Percentiles rank a stretch among this genome's conserved stretches.
These are phyloP conservation scores for Sechiopsis laciniata DNA, from an alignment of 306 rosid species.

Conservation along the genomic window DNA sequence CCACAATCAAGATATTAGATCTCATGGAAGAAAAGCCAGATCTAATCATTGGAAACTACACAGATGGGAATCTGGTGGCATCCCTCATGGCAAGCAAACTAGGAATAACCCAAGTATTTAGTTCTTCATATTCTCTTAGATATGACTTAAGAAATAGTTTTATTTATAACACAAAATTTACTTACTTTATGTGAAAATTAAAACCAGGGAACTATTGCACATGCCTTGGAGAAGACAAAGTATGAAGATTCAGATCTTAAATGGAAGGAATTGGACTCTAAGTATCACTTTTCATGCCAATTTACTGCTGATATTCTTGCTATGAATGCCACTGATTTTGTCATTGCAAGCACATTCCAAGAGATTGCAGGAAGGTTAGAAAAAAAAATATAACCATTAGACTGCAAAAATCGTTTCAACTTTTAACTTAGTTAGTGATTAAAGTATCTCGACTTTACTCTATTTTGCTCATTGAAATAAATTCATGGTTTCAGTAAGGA, in stretches of 20 bases:
- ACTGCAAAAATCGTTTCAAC: not conserved
- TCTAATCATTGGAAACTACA: slow-evolving; percentile 79
- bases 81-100: slow-evolving; percentile 80
- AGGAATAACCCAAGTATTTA: slow-evolving; percentile 66
- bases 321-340: slow-evolving; percentile 87
- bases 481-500: slow-evolving; percentile 61
- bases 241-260: slow-evolving; percentile 83
- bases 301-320: slow-evolving; percentile 78
- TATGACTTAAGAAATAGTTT: not conserved
- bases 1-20: slow-evolving; percentile 51
- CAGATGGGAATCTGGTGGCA: slow-evolving; percentile 89
- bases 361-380: slow-evolving; percentile 93
- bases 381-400: not conserved
- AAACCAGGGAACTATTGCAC: slow-evolving; percentile 81
- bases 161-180: slow-evolving; percentile 1
- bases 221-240: slow-evolving; percentile 88
- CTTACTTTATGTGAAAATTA: slow-evolving; percentile 17
- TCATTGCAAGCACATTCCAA: slow-evolving; percentile 90
- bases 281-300: slow-evolving; percentile 90
- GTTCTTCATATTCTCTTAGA: slow-evolving; percentile 11
- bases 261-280: slow-evolving; percentile 88
- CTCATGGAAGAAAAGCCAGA: slow-evolving; percentile 74
- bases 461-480: not conserved
- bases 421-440: not conserved
- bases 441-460: not conserved